These are phyloP conservation scores for Cladosporium sphaerospermum DNA, from an alignment of 2,329 filamentous ascomycete species.

Conservation along the genomic window DNA sequence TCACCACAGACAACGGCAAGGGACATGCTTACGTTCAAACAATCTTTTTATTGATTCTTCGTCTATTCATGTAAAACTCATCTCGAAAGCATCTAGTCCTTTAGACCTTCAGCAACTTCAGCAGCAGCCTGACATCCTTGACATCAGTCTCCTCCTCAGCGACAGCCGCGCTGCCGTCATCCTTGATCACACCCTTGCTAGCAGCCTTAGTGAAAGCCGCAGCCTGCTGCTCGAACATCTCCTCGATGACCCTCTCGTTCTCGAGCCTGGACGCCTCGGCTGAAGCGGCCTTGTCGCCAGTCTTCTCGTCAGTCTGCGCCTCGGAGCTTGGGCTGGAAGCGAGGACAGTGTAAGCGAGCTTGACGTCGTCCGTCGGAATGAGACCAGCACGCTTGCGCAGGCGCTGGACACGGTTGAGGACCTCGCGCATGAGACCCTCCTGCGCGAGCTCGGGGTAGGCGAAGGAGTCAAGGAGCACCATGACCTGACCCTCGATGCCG, in stretches of 20 bases:
- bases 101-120: conserved; percentile 67
- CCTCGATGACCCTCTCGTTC: conserved; percentile 27
- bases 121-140: conserved; percentile 67
- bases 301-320: conserved; percentile 13
- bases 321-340: conserved; percentile 30
- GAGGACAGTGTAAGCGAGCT: conserved; percentile 84
- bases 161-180: conserved; percentile 44
- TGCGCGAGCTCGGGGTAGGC: conserved; percentile 79
- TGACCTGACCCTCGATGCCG: conserved; percentile 81
- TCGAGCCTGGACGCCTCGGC: conserved; percentile 26
- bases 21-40: neutral
- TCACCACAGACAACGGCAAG: no score
- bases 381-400: conserved; percentile 90
- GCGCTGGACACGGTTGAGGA: conserved; percentile 87
- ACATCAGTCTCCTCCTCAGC: conserved; percentile 78
- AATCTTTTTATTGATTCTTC: neutral
- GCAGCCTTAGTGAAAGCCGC: conserved; percentile 31
- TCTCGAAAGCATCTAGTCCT: neutral
- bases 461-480: conserved; percentile 81
- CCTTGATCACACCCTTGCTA: conserved; percentile 25
- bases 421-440: conserved; percentile 83
- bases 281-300: conserved; percentile 19
- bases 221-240: conserved; percentile 31
- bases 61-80: conserved; percentile 2
- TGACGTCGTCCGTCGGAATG: conserved; percentile 85